Base-by-base conservation (phyloP, 2,329 filamentous ascomycete species). In the Didymella exigua region DNA sequence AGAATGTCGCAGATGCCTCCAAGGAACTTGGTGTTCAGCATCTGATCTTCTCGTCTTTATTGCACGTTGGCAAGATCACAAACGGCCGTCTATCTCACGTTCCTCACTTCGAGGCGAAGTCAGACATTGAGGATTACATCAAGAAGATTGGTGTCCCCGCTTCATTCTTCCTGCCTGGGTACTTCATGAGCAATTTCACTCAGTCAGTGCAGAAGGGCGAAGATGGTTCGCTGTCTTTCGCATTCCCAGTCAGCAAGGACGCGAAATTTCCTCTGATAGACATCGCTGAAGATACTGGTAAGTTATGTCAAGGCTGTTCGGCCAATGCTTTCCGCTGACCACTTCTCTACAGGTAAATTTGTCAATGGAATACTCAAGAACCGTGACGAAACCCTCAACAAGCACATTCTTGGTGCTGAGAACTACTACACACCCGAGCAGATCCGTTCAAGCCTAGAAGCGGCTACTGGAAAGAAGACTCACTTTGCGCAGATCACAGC, bases 61-160 rank as follows among this genome's bases (percentile, higher is more conserved):
- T 63, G n/a, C 56, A 63, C 24, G 60, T 61, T 2, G 60, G 59
- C 18, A 59, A 63, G 27, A 31, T 57, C 8, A 66, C 60, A 8
- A 58, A 61, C n/a, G 76, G 75, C 11, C 72, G 71, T 23, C 68
- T 76, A 21, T 58, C 61, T 7, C 62, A 74, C 26, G 71, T 77
- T 11, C 60, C 77, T 51, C 80, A 83, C 60, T 87, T 86, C 55
- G 84, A 87, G 65, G 72, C 70, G 64, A 86, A 86, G 68, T 82
- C 83, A 13, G 70, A 78, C 5, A 77, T 83, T 0, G 83, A 84
- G 59, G 68, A 78, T 18, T 83, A 86, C 67, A 79, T 84, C 45
- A 78, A 79, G n/a, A 78, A 78, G 0, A 58, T 29, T 7, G 61
- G 59, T 7, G 38, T 62, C 2, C 54, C 59, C 4, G 47, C 54